Percentiles rank a stretch among this genome's conserved stretches.
Conservation (phyloP, 1,284 basidiomycete genomes). For the Fomes fomentarius region DNA sequence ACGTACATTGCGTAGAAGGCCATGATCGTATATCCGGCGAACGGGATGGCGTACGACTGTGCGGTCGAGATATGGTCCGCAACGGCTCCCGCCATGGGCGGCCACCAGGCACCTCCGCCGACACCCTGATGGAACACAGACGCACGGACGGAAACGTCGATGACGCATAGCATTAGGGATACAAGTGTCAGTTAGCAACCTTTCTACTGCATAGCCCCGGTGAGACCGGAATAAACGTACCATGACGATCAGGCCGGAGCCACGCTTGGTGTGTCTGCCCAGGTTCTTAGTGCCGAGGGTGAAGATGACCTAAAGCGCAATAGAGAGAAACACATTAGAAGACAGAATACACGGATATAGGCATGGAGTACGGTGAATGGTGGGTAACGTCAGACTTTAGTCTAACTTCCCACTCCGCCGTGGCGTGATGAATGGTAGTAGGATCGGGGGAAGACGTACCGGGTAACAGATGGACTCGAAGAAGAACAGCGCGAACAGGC, state of each 20-base stretch:
- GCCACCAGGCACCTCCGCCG: constrained; percentile 78
- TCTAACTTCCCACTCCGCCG: not conserved
- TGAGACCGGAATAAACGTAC: constrained; percentile 24
- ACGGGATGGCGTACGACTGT: constrained; percentile 62
- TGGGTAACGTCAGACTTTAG: no score
- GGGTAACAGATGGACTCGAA: constrained; percentile 79
- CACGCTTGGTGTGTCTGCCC: constrained; percentile 71
- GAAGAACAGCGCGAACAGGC: constrained; percentile 74
- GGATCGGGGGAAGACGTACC: constrained; percentile 39
- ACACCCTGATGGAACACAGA: constrained; percentile 49
- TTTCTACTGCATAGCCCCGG: constrained; percentile 13
- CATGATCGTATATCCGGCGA: constrained; percentile 64
- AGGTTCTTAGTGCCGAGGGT: constrained; percentile 73
- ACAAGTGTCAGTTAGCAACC: not conserved
- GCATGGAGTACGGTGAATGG: no score
- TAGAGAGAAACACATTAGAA: not conserved
- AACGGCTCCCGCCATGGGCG: constrained; percentile 69
- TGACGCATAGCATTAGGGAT: not conserved
- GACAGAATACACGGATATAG: not conserved
- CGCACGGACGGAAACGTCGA: not conserved
- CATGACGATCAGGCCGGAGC: constrained; percentile 74
- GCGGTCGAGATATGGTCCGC: constrained; percentile 56
- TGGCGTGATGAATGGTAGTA: not conserved
- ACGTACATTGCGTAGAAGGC: constrained; percentile 57
- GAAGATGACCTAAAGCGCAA: constrained; percentile 57